Percentiles rank a stretch among this genome's conserved stretches.
Evolutionary conservation across 2,329 filamentous ascomycete genomes (phyloP).

Genomic region (Coniochaeta ligniaria): DNA sequence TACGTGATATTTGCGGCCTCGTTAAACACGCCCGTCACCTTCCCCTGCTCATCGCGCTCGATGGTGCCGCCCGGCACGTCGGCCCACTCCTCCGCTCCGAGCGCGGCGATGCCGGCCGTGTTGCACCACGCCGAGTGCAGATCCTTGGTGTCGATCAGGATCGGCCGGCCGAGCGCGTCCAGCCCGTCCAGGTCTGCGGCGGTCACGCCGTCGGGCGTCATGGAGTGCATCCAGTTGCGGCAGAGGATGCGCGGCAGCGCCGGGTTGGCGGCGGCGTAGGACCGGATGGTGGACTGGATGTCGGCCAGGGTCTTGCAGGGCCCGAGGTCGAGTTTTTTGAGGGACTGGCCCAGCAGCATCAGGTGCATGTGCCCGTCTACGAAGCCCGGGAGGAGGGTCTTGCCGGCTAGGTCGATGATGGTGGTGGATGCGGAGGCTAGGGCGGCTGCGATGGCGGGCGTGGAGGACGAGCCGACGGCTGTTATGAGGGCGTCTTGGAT

Average conservation of each 20-base stretch:
- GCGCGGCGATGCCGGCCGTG: slow-evolving; percentile 40
- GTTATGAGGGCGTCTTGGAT: slow-evolving; percentile 25
- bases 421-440: slow-evolving; percentile 8
- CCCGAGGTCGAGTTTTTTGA: slow-evolving; percentile 41
- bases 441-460: slow-evolving; percentile 14
- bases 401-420: slow-evolving; percentile 26
- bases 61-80: slow-evolving; percentile 46
- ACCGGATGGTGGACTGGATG: slow-evolving; percentile 37
- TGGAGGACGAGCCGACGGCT: slow-evolving; percentile 26
- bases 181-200: slow-evolving; percentile 34
- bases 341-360: slow-evolving; percentile 44
- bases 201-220: slow-evolving; percentile 39
- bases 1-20: slow-evolving; percentile 47
- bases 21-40: slow-evolving; percentile 40
- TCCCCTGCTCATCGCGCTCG: slow-evolving; percentile 36
- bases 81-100: slow-evolving; percentile 36
- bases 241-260: slow-evolving; percentile 39
- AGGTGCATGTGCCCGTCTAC: slow-evolving; percentile 53
- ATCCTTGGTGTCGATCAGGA: slow-evolving; percentile 51
- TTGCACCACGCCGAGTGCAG: slow-evolving; percentile 51
- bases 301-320: slow-evolving; percentile 37
- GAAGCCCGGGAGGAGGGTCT: slow-evolving; percentile 44
- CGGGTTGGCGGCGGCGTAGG: slow-evolving; percentile 36
- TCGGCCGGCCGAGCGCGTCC: slow-evolving; percentile 39
- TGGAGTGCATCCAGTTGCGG: slow-evolving; percentile 48